Conservation (phyloP, 2,329 filamentous ascomycete species). For the Thermochaetoides dissita region DNA sequence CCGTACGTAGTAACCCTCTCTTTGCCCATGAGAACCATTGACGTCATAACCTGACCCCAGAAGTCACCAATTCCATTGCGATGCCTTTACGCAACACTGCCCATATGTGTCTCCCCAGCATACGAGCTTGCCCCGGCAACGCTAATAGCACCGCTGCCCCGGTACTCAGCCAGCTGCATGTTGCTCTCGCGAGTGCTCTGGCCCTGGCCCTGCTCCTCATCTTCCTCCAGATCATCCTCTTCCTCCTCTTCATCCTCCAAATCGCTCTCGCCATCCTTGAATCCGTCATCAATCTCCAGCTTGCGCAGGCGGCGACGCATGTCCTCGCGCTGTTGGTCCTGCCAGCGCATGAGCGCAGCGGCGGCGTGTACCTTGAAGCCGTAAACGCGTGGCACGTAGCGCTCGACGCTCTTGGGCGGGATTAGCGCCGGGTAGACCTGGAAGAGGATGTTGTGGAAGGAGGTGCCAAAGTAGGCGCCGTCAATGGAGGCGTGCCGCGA, state of each 20-base stretch:
- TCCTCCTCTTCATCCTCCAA: slow-evolving; percentile 52
- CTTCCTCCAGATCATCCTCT: slow-evolving; percentile 40
- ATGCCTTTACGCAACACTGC: slow-evolving; percentile 3
- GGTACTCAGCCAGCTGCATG: slow-evolving; percentile 1
- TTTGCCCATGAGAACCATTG: no score
- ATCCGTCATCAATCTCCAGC: slow-evolving; percentile 64
- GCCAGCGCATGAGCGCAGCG: slow-evolving; percentile 82
- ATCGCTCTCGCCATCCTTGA: slow-evolving; percentile 53
- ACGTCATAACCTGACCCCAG: no score
- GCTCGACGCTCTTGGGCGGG: slow-evolving; percentile 68
- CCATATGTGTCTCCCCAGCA: slow-evolving; percentile 3
- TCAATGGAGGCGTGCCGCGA: slow-evolving; percentile 90
- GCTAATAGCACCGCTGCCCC: neutral
- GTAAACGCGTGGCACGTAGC: slow-evolving; percentile 83
- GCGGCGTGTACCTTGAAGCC: slow-evolving; percentile 91
- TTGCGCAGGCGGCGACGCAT: slow-evolving; percentile 64
- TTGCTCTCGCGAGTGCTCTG: neutral
- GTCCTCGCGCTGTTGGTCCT: slow-evolving; percentile 64
- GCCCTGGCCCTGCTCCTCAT: slow-evolving; percentile 19
- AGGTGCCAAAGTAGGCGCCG: slow-evolving; percentile 94
- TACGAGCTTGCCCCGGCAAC: neutral
- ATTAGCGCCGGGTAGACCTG: slow-evolving; percentile 90
- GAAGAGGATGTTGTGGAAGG: slow-evolving; percentile 98
- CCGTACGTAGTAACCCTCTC: no score
- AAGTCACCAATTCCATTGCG: neutral